Base-by-base conservation (phyloP, 2,329 filamentous ascomycete genomes). In the Aphanocladium album region DNA sequence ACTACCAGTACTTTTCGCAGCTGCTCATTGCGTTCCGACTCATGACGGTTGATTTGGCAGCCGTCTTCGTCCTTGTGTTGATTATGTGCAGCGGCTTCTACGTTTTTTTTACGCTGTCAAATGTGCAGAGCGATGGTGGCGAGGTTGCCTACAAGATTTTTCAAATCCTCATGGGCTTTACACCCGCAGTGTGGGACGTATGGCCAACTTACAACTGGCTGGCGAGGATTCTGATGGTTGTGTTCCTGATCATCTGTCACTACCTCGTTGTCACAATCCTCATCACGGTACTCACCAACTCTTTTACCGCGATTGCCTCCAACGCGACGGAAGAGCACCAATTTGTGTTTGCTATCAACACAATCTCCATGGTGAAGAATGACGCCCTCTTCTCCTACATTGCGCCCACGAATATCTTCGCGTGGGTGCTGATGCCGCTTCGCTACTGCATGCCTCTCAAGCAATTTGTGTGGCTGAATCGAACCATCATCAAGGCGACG, bases 301-400 rank as follows among this genome's bases (percentile, higher is more conserved):
- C 91, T 0, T 98, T 97, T 77, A 96, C 96, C 89, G 87, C 89
- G 1, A 93, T 97, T 70, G 91, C 95, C 2, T 91, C 91, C 56
- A 97, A 97, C 70, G 92, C 93, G 8, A 91, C 91, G 59, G 89
- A 97, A 72, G 93, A 97, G 74, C 93, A 97, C 64, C 85, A 88
- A 79, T 97, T 96, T 71, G 76, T 97, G 2, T 97, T 98, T 70
- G 93, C 93, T 0, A 92, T 98, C 72, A 98, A 97, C 71, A 96
- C 93, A 5, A 96, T 97, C 54, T 96, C 91, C 5, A 96, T 96
- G 90, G 93, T 97, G 65, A 98, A 97, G 74, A 96, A 95, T n/a
- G 93, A 98, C 72, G 90, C 92, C 0, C 79, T 97, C 0, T 98
- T 98, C 78, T 96, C 91, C 3, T 97, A 97, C 71, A 85, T 97